Conservation (phyloP, 2,329 filamentous ascomycete species). For the Herpotrichia juniperi region DNA sequence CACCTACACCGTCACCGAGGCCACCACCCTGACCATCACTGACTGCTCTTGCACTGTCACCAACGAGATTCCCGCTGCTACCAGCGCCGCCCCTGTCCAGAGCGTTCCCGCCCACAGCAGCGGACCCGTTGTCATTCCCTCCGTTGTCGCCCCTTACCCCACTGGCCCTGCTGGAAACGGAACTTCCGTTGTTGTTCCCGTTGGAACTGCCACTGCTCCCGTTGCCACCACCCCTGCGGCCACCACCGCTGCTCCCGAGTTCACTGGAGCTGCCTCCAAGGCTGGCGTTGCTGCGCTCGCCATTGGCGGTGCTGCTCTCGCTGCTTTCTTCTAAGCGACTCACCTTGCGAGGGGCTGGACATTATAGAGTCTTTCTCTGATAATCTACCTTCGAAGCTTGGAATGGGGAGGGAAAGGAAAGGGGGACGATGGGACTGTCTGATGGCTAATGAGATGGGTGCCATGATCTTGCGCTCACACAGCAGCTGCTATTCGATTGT, state of each 20-base stretch:
- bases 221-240: slow-evolving; percentile 4
- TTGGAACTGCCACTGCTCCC: slow-evolving; percentile 5
- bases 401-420: slow-evolving; percentile 20
- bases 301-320: slow-evolving; percentile 55
- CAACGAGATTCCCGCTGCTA: slow-evolving; percentile 18
- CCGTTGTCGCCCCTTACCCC: slow-evolving; percentile 19
- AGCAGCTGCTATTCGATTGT: slow-evolving; percentile 43
- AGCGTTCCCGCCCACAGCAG: slow-evolving; percentile 5
- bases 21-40: slow-evolving; percentile 39
- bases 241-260: slow-evolving; percentile 15
- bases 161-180: slow-evolving; percentile 28
- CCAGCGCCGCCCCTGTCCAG: slow-evolving; percentile 4
- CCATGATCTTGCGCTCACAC: slow-evolving; percentile 19
- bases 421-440: slow-evolving; percentile 28
- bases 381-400: neutral
- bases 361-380: neutral
- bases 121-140: slow-evolving; percentile 18
- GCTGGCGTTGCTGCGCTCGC: slow-evolving; percentile 59
- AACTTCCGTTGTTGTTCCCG: slow-evolving; percentile 14
- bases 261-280: slow-evolving; percentile 59
- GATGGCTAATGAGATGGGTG: slow-evolving; percentile 38
- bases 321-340: slow-evolving; percentile 46
- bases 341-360: slow-evolving; percentile 20
- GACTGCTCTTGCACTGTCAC: slow-evolving; percentile 33
- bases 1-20: slow-evolving; percentile 41